Percentiles rank a stretch among this genome's conserved stretches.
Conservation (phyloP, 106 monocot genomes). For the Hemerocallis citrina region DNA sequence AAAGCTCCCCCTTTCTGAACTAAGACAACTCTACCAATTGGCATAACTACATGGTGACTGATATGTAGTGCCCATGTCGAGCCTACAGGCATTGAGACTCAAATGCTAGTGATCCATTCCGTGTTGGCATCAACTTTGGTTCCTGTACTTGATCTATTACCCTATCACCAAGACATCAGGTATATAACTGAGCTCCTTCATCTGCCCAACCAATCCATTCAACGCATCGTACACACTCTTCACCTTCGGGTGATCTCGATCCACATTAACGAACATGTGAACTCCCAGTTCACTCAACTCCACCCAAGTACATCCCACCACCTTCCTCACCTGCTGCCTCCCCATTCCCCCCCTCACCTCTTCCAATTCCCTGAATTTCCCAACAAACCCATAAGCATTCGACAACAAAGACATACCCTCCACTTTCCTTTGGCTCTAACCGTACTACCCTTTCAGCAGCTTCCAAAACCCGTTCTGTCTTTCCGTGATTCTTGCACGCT, state of each 20-base stretch:
- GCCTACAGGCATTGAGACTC: too few species aligned
- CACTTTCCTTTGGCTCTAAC: slow-evolving; percentile 43
- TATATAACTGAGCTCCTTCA: slow-evolving; percentile 25
- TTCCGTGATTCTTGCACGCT: slow-evolving; percentile 47
- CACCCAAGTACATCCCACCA: slow-evolving; percentile 77
- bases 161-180: slow-evolving; percentile 2
- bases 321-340: slow-evolving; percentile 41
- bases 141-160: too few species aligned
- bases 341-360: slow-evolving; percentile 46
- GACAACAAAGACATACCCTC: slow-evolving; percentile 57
- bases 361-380: slow-evolving; percentile 36
- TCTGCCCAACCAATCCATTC: slow-evolving; percentile 21
- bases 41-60: too few species aligned
- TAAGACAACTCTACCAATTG: too few species aligned
- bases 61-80: too few species aligned
- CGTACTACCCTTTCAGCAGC: slow-evolving; percentile 33
- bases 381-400: slow-evolving; percentile 46
- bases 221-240: slow-evolving; percentile 31
- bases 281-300: slow-evolving; percentile 35
- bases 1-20: too few species aligned
- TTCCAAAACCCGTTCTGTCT: slow-evolving; percentile 28
- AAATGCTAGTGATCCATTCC: too few species aligned
- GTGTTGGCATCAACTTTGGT: too few species aligned
- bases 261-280: slow-evolving; percentile 42
- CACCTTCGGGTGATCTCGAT: slow-evolving; percentile 21